Evolutionary conservation across 106 monocot genomes (phyloP).

Genomic region (Dendrobium catenatum): DNA sequence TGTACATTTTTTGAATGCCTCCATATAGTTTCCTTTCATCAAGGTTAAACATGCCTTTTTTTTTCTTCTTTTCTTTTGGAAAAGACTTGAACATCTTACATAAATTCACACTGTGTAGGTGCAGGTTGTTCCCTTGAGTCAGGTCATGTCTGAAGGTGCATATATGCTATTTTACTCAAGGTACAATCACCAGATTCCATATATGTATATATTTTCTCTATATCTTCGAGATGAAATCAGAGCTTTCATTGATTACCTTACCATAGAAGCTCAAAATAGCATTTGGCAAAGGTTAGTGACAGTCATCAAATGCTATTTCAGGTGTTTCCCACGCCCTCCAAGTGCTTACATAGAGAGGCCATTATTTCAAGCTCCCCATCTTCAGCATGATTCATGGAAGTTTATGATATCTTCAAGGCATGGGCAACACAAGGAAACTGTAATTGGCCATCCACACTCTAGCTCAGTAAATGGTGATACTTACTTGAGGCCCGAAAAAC

Average conservation of each 20-base stretch:
- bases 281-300: not conserved
- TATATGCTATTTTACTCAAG: constrained; percentile 96
- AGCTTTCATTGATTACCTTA: no score
- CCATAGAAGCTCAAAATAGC: no score
- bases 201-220: no score
- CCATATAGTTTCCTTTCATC: not conserved
- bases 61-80: not conserved
- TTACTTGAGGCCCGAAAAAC: constrained; percentile 15
- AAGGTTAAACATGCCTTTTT: not conserved
- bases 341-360: constrained; percentile 29
- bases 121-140: constrained; percentile 61
- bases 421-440: constrained; percentile 7
- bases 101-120: constrained; percentile 33
- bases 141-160: constrained; percentile 96
- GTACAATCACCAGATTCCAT: constrained; percentile 19
- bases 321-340: constrained; percentile 83
- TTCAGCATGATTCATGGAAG: constrained; percentile 16
- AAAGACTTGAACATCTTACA: not conserved
- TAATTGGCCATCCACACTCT: not conserved
- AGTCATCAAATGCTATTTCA: constrained; percentile 17
- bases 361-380: constrained; percentile 7
- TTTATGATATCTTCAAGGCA: constrained; percentile 19
- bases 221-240: no score
- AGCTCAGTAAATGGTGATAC: constrained; percentile 3
- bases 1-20: no score